Base-by-base conservation (phyloP, 2,329 filamentous ascomycete genomes). In the Fonsecaea nubica region DNA sequence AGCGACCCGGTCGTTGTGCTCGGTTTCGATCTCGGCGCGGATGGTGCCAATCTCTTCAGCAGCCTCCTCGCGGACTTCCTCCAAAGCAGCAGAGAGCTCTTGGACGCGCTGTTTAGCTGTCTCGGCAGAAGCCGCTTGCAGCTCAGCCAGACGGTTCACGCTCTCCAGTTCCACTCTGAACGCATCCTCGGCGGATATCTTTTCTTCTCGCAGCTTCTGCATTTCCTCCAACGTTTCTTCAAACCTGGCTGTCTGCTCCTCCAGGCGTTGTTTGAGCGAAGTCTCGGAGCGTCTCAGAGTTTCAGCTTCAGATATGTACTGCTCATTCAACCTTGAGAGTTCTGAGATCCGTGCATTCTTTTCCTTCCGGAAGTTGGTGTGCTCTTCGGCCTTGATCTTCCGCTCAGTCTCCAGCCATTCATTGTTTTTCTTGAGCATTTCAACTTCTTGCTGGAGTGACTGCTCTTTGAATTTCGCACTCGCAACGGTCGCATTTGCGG, bases 361-460 rank as follows among this genome's bases (percentile, higher is more conserved):
- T 76, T 99, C 95, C 76, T 97, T 98, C 69, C 95, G 89, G 79
- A 91, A 94, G 75, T 93, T 97, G 71, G 94, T 86, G 56, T 92
- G 89, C 76, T 99, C 95, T 8, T 89, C 87, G 68, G 87, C 90
- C 80, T 97, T 96, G 0, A 92, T 93, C 81, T 96, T 94, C 25
- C 98, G 85, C 78, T 99, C 95, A 50, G 85, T 89, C 75, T 97
- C 92, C 63, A 95, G 90, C 91, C 93, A 99, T 73, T 98, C 94
- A 71, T 92, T 92, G 80, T 93, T 97, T 74, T 90, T 91, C 76
- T 92, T 93, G 18, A 94, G 88, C 63, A 96, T 84, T 50, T 96
- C 92, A 40, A 98, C 85, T 77, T 98, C 93, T 77, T 97, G 93
- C 77, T 95, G 89, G 12, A 98, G 82, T 35, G 89, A 91, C 75